phyloP scores from a whole-genome alignment of 176 grass and related monocot genomes.

The Eremochloa ophiuroides region DNA sequence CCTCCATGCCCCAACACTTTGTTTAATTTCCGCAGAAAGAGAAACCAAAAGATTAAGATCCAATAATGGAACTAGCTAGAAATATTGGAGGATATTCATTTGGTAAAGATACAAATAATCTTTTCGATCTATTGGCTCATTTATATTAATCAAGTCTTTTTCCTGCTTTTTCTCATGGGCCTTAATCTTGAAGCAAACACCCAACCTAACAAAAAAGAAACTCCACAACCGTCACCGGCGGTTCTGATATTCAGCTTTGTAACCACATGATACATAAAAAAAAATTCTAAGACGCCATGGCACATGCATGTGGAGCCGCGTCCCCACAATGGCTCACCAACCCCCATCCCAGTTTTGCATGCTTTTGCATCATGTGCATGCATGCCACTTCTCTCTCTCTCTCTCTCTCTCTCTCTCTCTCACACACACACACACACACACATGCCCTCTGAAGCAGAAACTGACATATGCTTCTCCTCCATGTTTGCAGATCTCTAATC shows the following conservation, averaged over 20 bases:
- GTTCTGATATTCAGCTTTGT: conserved; percentile 21
- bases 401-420: too few relatives aligned
- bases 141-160: conserved; percentile 26
- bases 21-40: too few relatives aligned
- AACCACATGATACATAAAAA: conserved; percentile 16
- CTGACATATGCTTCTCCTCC: background rate
- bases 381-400: background rate
- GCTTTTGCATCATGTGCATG: conserved; percentile 18
- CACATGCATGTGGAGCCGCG: conserved; percentile 15
- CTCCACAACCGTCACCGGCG: conserved; percentile 13
- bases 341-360: background rate
- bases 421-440: too few relatives aligned
- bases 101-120: background rate
- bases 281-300: background rate
- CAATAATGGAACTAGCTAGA: too few relatives aligned
- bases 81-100: background rate
- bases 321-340: conserved; percentile 30
- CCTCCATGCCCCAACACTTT: too few relatives aligned
- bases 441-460: background rate
- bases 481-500: background rate
- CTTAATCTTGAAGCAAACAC: conserved; percentile 50
- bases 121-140: background rate
- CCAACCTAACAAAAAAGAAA: conserved; percentile 35
- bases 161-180: conserved; percentile 26
- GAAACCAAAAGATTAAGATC: background rate